Evolutionary conservation across 2,329 filamentous ascomycete genomes (phyloP).

Genomic region (Penicillium corylophilum): DNA sequence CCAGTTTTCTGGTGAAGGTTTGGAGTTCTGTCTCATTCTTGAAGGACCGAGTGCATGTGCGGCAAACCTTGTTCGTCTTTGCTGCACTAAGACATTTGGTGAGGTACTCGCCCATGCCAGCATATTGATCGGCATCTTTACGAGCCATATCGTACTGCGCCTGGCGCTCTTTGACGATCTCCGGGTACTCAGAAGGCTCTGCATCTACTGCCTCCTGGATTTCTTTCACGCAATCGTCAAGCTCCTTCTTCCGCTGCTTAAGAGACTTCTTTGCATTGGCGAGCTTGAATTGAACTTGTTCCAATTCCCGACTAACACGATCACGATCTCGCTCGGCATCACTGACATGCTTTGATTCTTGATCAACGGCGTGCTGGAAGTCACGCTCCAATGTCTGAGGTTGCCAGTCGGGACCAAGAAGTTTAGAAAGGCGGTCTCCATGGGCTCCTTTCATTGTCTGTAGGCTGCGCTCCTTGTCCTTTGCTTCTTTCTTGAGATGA

Average conservation of each 20-base stretch:
- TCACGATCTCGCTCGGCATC: conserved; percentile 72
- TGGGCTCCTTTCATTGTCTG: conserved; percentile 76
- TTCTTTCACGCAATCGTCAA: conserved; percentile 60
- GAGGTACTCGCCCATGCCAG: conserved; percentile 70
- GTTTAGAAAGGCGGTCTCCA: conserved; percentile 63
- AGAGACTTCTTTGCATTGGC: conserved; percentile 64
- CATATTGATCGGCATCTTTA: conserved; percentile 66
- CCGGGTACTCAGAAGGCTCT: conserved; percentile 51
- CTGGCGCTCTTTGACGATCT: conserved; percentile 54
- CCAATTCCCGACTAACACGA: conserved; percentile 67
- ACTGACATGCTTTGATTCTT: conserved; percentile 58
- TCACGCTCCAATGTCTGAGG: conserved; percentile 67
- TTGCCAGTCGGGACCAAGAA: conserved; percentile 68
- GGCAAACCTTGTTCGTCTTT: conserved; percentile 69
- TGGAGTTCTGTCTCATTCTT: conserved; percentile 59
- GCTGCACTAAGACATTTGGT: conserved; percentile 64
- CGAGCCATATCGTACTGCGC: conserved; percentile 52
- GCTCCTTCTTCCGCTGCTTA: conserved; percentile 63
- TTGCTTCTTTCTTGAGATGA: conserved; percentile 75
- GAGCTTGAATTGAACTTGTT: conserved; percentile 72
- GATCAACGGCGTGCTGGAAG: conserved; percentile 64
- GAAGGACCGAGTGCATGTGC: conserved; percentile 72
- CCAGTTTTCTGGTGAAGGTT: conserved; percentile 64
- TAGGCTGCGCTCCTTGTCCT: conserved; percentile 70
- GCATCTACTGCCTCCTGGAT: conserved; percentile 60